Evolutionary conservation across 768 basidiomycete species (phyloP).

Genomic region (Sporobolomyces roseus): DNA sequence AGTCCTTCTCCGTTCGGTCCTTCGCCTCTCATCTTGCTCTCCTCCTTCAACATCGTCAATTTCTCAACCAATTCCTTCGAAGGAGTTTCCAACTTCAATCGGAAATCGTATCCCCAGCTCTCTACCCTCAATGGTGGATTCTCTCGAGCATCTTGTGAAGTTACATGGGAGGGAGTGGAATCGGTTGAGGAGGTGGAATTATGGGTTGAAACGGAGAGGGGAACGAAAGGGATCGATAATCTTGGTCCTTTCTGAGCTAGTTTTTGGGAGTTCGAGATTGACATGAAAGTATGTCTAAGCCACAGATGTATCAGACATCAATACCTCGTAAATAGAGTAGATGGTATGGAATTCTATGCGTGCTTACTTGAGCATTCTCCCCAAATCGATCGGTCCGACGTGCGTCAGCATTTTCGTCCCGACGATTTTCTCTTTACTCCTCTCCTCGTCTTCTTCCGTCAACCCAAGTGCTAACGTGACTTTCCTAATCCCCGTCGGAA

Average conservation of each 20-base stretch:
- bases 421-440: slow-evolving; percentile 34
- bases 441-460: slow-evolving; percentile 38
- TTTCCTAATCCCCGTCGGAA: slow-evolving; percentile 36
- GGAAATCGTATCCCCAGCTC: slow-evolving; percentile 43
- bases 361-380: slow-evolving; percentile 33
- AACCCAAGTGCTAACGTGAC: slow-evolving; percentile 38
- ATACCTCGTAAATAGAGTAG: too few relatives aligned
- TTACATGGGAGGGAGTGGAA: background rate
- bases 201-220: background rate
- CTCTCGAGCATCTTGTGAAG: background rate
- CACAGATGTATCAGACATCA: too few relatives aligned
- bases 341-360: too few relatives aligned
- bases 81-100: slow-evolving; percentile 12
- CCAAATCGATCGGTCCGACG: slow-evolving; percentile 40
- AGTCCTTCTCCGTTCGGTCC: slow-evolving; percentile 19
- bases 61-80: slow-evolving; percentile 6
- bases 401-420: slow-evolving; percentile 28
- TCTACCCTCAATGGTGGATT: slow-evolving; percentile 30
- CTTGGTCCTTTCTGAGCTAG: background rate
- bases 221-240: slow-evolving; percentile 8
- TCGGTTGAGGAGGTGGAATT: slow-evolving; percentile 2
- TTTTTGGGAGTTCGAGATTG: background rate
- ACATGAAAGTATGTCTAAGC: slow-evolving; percentile 17
- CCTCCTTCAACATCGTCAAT: slow-evolving; percentile 15
- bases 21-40: slow-evolving; percentile 23